These are phyloP conservation scores for Chenopodium quinoa DNA, from an alignment of 148 eudicot species.

Conservation along the genomic window DNA sequence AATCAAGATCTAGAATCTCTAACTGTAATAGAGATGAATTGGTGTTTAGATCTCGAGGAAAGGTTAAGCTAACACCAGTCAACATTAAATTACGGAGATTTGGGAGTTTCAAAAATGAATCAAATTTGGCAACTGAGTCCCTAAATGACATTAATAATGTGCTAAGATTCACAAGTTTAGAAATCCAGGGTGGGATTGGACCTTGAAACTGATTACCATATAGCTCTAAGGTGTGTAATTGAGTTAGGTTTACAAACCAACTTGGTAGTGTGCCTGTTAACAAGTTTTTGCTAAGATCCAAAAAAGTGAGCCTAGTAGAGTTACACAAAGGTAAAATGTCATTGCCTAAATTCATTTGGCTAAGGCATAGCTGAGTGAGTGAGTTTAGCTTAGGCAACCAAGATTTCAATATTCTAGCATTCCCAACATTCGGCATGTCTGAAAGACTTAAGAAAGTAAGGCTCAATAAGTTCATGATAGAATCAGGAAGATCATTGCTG, in stretches of 20 bases:
- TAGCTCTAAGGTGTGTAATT: neutral
- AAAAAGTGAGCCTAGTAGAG: neutral
- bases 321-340: neutral
- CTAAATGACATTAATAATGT: neutral
- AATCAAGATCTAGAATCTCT: neutral
- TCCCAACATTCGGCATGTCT: neutral
- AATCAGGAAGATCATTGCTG: neutral
- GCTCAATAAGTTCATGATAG: neutral
- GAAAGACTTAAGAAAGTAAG: conserved; percentile 1
- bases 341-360: neutral
- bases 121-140: conserved; percentile 1
- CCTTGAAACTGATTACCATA: neutral
- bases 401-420: no score
- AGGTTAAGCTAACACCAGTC: conserved; percentile 4
- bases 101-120: neutral
- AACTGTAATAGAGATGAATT: neutral
- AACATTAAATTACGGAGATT: conserved; percentile 1
- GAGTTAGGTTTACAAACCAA: conserved; percentile 13
- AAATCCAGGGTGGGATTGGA: neutral
- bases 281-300: neutral
- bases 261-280: neutral
- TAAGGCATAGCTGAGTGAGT: neutral
- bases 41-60: neutral
- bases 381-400: no score
- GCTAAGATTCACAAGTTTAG: neutral